Conservation (phyloP, 257 asterid genomes). For the Oldenlandia corymbosa region DNA sequence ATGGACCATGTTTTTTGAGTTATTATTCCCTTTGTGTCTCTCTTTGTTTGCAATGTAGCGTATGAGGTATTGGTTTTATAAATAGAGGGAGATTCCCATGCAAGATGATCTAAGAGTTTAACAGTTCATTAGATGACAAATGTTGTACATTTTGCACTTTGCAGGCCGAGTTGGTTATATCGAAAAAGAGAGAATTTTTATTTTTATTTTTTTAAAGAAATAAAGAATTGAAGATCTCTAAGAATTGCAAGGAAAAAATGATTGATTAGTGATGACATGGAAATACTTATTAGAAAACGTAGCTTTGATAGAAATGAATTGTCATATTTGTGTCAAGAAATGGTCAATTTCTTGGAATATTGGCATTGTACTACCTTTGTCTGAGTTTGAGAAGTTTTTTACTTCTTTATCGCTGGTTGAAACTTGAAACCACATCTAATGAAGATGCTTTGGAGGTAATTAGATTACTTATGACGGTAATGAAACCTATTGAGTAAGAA, state of each 20-base stretch:
- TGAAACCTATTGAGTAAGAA: too few species aligned
- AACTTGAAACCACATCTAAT: too few species aligned
- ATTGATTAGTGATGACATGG: not conserved
- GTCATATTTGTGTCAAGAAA: not conserved
- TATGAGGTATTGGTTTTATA: not conserved
- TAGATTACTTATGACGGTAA: too few species aligned
- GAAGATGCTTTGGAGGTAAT: too few species aligned
- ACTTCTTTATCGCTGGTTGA: too few species aligned
- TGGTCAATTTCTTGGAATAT: constrained; percentile 1
- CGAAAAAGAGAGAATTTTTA: constrained; percentile 37
- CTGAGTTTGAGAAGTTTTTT: not conserved
- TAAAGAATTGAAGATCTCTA: constrained; percentile 3
- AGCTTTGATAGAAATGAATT: not conserved
- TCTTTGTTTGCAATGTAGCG: constrained; percentile 11
- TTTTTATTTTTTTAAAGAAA: too few species aligned
- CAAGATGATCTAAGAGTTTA: not conserved
- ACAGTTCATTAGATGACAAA: constrained; percentile 28
- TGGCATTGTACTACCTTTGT: not conserved
- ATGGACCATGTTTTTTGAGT: not conserved
- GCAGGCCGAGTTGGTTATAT: constrained; percentile 59
- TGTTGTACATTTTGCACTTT: constrained; percentile 19
- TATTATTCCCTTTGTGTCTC: constrained; percentile 2
- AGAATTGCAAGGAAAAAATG: too few species aligned
- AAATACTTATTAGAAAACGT: not conserved
- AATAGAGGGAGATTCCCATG: not conserved